Evolutionary conservation across 441 rosid genomes (phyloP).

Genomic region (Pelargonium cotyledonis): DNA sequence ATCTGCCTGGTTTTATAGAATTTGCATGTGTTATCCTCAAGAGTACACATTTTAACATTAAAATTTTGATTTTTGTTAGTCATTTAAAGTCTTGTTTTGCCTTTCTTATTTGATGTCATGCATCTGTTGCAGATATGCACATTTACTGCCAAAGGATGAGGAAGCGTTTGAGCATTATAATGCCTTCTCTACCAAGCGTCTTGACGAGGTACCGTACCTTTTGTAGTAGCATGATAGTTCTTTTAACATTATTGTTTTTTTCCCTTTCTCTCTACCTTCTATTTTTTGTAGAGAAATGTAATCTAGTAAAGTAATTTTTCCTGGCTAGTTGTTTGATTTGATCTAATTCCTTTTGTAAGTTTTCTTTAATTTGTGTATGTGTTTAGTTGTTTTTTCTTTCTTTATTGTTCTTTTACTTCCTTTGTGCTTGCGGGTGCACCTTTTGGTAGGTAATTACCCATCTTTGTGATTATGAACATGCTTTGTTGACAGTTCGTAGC

Average conservation of each 20-base stretch:
- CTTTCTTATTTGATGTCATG: constrained; percentile 8
- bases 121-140: constrained; percentile 60
- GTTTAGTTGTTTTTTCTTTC: no score
- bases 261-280: neutral
- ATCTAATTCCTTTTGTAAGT: neutral
- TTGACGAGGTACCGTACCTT: constrained; percentile 70
- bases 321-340: neutral
- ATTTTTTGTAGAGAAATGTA: neutral
- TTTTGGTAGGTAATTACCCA: neutral
- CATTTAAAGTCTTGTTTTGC: constrained; percentile 2
- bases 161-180: constrained; percentile 85
- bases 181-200: constrained; percentile 59
- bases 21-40: neutral
- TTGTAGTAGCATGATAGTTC: neutral
- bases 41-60: neutral
- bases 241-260: neutral
- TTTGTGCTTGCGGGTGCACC: neutral
- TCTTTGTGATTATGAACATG: neutral
- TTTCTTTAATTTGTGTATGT: neutral
- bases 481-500: constrained; percentile 1
- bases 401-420: neutral
- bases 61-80: neutral
- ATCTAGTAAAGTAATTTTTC: neutral
- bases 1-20: neutral
- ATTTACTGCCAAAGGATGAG: constrained; percentile 91